Conservation (phyloP, 2,329 filamentous ascomycete species). For the Diplocarpon mali region DNA sequence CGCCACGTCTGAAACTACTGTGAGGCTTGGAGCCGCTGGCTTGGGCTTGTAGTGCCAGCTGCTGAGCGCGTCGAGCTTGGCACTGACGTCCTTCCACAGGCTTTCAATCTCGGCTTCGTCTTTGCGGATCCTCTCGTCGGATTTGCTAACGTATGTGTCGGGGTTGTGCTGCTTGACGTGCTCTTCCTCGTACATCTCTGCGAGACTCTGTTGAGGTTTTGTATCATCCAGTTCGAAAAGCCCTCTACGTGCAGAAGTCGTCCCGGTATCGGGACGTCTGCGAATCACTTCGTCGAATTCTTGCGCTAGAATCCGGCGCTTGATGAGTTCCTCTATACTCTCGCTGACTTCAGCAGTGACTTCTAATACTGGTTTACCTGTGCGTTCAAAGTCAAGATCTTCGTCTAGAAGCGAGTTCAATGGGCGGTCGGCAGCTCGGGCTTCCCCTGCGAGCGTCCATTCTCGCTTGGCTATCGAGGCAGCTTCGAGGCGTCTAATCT, state of each 20-base stretch:
- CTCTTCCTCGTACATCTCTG: conserved; percentile 90
- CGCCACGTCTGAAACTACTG: conserved; percentile 82
- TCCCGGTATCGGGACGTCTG: conserved; percentile 60
- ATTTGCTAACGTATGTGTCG: conserved; percentile 65
- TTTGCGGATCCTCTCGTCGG: conserved; percentile 70
- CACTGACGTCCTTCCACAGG: conserved; percentile 72
- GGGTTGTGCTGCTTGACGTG: conserved; percentile 70
- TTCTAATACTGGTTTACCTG: conserved; percentile 88
- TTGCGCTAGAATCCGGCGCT: conserved; percentile 76
- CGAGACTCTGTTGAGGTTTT: conserved; percentile 78
- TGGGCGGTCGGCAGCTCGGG: conserved; percentile 68
- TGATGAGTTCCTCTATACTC: conserved; percentile 86
- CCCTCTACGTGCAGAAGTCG: conserved; percentile 53
- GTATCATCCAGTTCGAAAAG: conserved; percentile 66
- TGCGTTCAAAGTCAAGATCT: conserved; percentile 90
- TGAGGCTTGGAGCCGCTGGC: conserved; percentile 67
- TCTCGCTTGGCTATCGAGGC: conserved; percentile 81
- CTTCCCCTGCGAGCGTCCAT: conserved; percentile 87
- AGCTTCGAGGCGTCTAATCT: conserved; percentile 85
- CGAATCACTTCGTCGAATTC: conserved; percentile 90
- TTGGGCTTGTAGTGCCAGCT: conserved; percentile 96
- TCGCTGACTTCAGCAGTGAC: conserved; percentile 87
- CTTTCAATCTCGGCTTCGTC: conserved; percentile 75
- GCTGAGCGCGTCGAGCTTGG: conserved; percentile 76
- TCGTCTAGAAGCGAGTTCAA: conserved; percentile 88